A percentile compares a stretch with the other conserved stretches of the same genome.
phyloP scores from a whole-genome alignment of 768 basidiomycete genomes.

The Guyanaporus albipodus region DNA sequence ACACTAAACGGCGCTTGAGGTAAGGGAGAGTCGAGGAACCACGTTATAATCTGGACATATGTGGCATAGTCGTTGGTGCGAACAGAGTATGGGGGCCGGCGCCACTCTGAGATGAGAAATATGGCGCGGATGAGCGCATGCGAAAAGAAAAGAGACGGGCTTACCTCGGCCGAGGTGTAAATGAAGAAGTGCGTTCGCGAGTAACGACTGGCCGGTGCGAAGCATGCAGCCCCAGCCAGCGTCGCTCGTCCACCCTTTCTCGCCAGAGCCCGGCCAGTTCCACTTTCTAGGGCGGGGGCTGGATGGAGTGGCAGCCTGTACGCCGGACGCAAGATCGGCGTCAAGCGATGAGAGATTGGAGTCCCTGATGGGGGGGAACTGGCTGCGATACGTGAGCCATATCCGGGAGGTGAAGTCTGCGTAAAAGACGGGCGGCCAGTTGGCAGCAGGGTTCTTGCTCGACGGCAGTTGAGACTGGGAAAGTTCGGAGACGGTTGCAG shows the following conservation, averaged over 20 bases:
- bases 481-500: conserved; percentile 32
- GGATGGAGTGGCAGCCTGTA: conserved; percentile 33
- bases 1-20: conserved; percentile 88
- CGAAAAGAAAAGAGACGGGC: conserved; percentile 14
- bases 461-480: conserved; percentile 38
- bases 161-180: conserved; percentile 72
- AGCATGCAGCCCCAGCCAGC: conserved; percentile 93
- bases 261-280: conserved; percentile 59
- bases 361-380: conserved; percentile 79
- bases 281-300: conserved; percentile 52
- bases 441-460: conserved; percentile 29
- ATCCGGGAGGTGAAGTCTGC: conserved; percentile 83
- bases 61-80: conserved; percentile 68
- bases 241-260: conserved; percentile 82
- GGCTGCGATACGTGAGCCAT: conserved; percentile 90
- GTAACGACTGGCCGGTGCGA: conserved; percentile 77
- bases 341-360: conserved; percentile 44
- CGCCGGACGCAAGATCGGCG: conserved; percentile 28
- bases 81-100: conserved; percentile 61
- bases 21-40: conserved; percentile 91
- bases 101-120: conserved; percentile 61
- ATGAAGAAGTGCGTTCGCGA: conserved; percentile 76
- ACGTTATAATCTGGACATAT: conserved; percentile 88
- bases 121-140: conserved; percentile 6
- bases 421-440: conserved; percentile 84